Conservation (phyloP, 106 monocot genomes). For the Amphibolis antarctica region DNA sequence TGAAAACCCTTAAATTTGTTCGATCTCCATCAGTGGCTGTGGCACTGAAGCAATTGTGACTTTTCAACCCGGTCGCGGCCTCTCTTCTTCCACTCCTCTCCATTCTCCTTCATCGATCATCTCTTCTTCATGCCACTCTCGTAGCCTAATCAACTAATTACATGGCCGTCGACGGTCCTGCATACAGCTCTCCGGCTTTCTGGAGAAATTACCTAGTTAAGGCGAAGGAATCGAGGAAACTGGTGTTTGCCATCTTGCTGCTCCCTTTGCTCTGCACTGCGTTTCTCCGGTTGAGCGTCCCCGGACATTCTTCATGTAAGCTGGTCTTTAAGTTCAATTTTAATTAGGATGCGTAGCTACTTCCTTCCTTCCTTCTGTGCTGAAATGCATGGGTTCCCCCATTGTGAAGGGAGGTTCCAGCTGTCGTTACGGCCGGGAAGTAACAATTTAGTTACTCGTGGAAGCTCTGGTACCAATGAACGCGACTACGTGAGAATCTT, state of each 20-base stretch:
- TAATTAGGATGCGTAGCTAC: neutral
- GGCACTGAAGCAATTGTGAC: too few relatives aligned
- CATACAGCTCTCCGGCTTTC: too few relatives aligned
- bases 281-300: slow-evolving; percentile 10
- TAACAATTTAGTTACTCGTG: neutral
- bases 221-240: slow-evolving; percentile 17
- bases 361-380: neutral
- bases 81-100: too few relatives aligned
- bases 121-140: too few relatives aligned
- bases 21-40: too few relatives aligned
- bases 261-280: slow-evolving; percentile 16
- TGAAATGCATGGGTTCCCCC: neutral
- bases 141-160: too few relatives aligned
- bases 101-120: too few relatives aligned
- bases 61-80: too few relatives aligned
- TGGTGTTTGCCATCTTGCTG: slow-evolving; percentile 12
- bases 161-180: too few relatives aligned
- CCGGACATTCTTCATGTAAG: slow-evolving; percentile 6
- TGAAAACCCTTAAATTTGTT: too few relatives aligned
- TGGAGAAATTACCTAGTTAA: too few relatives aligned
- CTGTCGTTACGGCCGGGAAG: slow-evolving; percentile 4
- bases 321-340: too few relatives aligned
- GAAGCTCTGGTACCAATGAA: neutral
- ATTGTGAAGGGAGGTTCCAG: slow-evolving; percentile 20
- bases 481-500: slow-evolving; percentile 8